Evolutionary conservation across 2,329 filamentous ascomycete species (phyloP).

Genomic region (Onygenales sp.): DNA sequence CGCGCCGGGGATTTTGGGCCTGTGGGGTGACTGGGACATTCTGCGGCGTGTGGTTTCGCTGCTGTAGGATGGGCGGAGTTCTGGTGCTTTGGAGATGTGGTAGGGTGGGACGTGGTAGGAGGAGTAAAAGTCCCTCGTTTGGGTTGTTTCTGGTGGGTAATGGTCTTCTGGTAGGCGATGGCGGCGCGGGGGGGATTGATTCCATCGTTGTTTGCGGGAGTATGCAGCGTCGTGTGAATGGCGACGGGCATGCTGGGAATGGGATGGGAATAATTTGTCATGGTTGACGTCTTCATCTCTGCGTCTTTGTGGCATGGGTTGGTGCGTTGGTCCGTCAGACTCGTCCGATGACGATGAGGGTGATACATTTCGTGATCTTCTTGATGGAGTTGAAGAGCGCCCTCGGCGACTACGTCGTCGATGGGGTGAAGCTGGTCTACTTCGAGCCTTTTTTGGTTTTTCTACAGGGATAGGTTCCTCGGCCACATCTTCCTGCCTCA

Average conservation of each 20-base stretch:
- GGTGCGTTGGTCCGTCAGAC: background rate
- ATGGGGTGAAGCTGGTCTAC: background rate
- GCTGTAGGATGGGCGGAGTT: background rate
- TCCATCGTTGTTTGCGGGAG: slow-evolving; percentile 19
- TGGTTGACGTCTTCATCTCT: background rate
- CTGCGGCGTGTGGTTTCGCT: background rate
- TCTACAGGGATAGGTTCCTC: background rate
- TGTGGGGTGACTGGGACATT: background rate
- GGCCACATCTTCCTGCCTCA: slow-evolving; percentile 5
- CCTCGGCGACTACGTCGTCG: background rate
- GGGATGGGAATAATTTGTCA: slow-evolving; percentile 17
- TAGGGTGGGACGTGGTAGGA: background rate
- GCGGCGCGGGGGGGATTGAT: slow-evolving; percentile 16
- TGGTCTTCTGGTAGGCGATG: background rate
- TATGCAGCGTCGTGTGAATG: slow-evolving; percentile 29
- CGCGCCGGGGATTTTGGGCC: slow-evolving; percentile 9
- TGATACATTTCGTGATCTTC: background rate
- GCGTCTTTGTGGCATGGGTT: background rate
- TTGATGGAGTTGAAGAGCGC: background rate
- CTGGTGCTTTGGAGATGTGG: background rate
- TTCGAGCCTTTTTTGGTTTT: background rate
- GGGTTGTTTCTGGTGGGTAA: background rate
- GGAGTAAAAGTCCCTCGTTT: background rate
- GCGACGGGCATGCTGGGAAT: slow-evolving; percentile 18
- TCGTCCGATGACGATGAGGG: background rate